Conservation (phyloP, 1,139 yeast species). For the Diutina scorzettiae region DNA sequence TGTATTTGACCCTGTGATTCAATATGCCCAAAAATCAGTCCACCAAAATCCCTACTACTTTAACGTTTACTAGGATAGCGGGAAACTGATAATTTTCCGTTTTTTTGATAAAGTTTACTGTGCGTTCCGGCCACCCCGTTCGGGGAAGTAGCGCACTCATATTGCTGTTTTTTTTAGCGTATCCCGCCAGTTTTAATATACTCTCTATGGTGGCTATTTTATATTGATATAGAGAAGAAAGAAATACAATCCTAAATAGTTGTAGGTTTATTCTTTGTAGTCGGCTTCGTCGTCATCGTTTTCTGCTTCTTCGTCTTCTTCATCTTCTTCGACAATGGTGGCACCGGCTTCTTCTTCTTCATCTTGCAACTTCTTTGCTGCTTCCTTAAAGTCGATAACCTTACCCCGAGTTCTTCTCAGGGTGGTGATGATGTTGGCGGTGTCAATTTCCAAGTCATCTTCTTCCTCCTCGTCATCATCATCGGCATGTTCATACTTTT, state of each 20-base stretch:
- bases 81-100: too few relatives aligned
- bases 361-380: constrained; percentile 51
- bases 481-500: constrained; percentile 12
- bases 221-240: not conserved
- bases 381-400: constrained; percentile 75
- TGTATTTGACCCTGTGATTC: constrained; percentile 5
- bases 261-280: not conserved
- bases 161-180: not conserved
- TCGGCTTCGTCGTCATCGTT: not conserved
- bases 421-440: constrained; percentile 66
- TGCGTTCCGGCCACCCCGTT: not conserved
- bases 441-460: constrained; percentile 73
- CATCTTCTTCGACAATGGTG: constrained; percentile 16
- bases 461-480: constrained; percentile 59
- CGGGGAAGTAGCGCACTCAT: not conserved
- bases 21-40: constrained; percentile 2
- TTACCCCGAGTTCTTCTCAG: constrained; percentile 91
- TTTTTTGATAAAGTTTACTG: too few relatives aligned
- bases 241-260: not conserved
- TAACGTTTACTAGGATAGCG: not conserved
- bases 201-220: not conserved
- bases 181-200: not conserved
- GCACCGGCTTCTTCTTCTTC: constrained; percentile 16
- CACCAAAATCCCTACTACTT: constrained; percentile 3
- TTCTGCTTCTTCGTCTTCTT: constrained; percentile 31